Conservation (phyloP, 352 stramenopile genomes). For the Blastocystis sp. region DNA sequence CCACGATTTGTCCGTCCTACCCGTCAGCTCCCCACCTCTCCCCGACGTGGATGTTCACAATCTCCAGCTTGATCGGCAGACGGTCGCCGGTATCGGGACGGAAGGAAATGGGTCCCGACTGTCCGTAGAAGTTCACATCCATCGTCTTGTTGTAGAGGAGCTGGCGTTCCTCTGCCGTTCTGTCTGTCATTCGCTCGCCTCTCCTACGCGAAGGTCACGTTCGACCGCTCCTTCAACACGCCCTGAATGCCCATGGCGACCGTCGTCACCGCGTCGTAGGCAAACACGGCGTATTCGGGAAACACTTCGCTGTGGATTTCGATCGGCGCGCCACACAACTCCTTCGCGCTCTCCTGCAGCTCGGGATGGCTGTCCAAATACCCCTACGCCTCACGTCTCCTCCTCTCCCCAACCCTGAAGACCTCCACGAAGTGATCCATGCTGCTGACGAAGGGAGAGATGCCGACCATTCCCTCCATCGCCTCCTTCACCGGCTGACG, state of each 20-base stretch:
- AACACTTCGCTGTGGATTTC: background rate
- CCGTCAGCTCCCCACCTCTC: background rate
- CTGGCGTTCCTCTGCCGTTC: background rate
- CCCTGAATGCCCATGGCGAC: background rate
- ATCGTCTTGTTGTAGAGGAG: conserved; percentile 9
- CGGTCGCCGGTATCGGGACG: conserved; percentile 6
- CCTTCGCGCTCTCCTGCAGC: background rate
- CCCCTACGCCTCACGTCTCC: background rate
- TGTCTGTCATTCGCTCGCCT: background rate
- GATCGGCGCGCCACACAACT: background rate
- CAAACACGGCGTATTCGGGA: conserved; percentile 37
- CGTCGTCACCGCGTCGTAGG: conserved; percentile 4
- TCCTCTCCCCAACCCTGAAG: background rate
- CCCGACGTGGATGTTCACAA: conserved; percentile 52
- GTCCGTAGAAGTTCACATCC: background rate
- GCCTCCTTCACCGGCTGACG: background rate
- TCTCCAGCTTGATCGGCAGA: conserved; percentile 18
- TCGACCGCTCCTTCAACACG: background rate
- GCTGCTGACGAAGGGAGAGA: conserved; percentile 1
- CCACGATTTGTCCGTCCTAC: background rate
- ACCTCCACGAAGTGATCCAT: background rate
- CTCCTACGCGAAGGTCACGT: conserved; percentile 13
- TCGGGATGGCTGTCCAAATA: background rate
- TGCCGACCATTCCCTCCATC: conserved; percentile 57
- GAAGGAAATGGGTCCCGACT: background rate